phyloP scores from a whole-genome alignment of 768 basidiomycete genomes.

The Panaeolus cyanescens region DNA sequence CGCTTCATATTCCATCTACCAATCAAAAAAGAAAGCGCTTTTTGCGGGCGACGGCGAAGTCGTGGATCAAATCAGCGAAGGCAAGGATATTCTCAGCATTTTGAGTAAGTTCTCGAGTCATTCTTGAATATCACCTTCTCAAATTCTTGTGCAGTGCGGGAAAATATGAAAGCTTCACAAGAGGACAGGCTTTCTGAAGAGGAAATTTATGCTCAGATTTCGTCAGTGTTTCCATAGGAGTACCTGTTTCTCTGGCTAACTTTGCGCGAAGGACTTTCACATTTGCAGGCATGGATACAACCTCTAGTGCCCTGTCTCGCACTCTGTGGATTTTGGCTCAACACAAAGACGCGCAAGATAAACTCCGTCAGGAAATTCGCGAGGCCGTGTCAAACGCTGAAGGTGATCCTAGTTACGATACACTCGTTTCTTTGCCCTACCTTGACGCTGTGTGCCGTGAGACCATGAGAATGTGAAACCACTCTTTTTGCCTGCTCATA shows the following conservation, averaged over 20 bases:
- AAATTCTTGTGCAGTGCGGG: not conserved
- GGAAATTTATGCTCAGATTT: slow-evolving; percentile 2
- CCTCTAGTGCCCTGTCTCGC: slow-evolving; percentile 26
- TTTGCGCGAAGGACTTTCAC: slow-evolving; percentile 25
- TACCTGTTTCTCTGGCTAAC: not conserved
- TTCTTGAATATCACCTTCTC: not conserved
- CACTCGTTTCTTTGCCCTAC: slow-evolving; percentile 29
- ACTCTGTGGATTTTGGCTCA: slow-evolving; percentile 21
- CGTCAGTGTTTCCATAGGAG: not conserved
- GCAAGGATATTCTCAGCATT: slow-evolving; percentile 48
- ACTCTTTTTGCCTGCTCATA: not conserved
- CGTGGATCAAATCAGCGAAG: slow-evolving; percentile 31
- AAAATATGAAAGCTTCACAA: slow-evolving; percentile 4
- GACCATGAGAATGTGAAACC: slow-evolving; percentile 25
- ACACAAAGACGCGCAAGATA: slow-evolving; percentile 33
- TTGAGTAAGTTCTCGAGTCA: slow-evolving; percentile 32
- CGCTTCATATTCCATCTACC: slow-evolving; percentile 36
- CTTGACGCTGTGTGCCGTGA: slow-evolving; percentile 35
- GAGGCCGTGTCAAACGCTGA: slow-evolving; percentile 18
- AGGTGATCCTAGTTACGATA: slow-evolving; percentile 28
- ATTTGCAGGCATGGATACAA: slow-evolving; percentile 30
- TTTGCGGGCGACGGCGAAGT: slow-evolving; percentile 33
- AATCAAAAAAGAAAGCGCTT: slow-evolving; percentile 36
- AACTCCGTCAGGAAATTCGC: slow-evolving; percentile 23
- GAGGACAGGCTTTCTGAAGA: slow-evolving; percentile 26